Base-by-base conservation (phyloP, 495 filamentous ascomycete genomes). In the Cairneyella variabilis region DNA sequence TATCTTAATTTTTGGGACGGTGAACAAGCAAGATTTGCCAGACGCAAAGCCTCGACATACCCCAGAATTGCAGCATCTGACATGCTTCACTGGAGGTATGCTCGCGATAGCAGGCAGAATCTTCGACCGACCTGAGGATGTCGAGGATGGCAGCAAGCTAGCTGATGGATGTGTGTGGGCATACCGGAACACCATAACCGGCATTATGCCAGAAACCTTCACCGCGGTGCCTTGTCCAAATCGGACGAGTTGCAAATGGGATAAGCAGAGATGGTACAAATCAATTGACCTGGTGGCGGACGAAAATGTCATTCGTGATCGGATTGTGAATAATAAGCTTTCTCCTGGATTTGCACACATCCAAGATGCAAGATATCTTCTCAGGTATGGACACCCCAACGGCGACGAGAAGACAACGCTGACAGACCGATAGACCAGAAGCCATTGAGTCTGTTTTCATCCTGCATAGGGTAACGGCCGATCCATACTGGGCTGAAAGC, bases 131-230 rank as follows among this genome's bases (percentile, higher is more conserved):
- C 72, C 83, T 1, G 76, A 78, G 3, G 86, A 97, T 61, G 68
- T 97, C 44, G 77, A 86, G n/a, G 76, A 89, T 20, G 93, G 85
- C 3, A 72, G 77, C 40, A 86, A 88, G 60, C 75, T 97, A n/a
- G 87, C 89, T 0, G 85, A 93, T 47, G 93, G 91, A 12, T 97
- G 92, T 58, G 84, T 91, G n/a, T 97, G 90, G 91, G 83, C 89
- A 1, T 97, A 96, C 63, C 76, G 83, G 28, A 75, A 79, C 5
- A 91, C 90, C 28, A 74, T 79, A 3, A 84, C 85, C 0, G 91
- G 91, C 3, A 84, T 98, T 61, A 95, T 95, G 90, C 90, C 93
- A 0, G 93, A 97, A 67, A 66, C 69, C 12, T 58, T 60, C 45
- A 67, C 66, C 7, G 86, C 89, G 51, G 59, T 91, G 16, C 78